Base-by-base conservation (phyloP, 2,329 filamentous ascomycete species). In the Clonostachys chloroleuca region DNA sequence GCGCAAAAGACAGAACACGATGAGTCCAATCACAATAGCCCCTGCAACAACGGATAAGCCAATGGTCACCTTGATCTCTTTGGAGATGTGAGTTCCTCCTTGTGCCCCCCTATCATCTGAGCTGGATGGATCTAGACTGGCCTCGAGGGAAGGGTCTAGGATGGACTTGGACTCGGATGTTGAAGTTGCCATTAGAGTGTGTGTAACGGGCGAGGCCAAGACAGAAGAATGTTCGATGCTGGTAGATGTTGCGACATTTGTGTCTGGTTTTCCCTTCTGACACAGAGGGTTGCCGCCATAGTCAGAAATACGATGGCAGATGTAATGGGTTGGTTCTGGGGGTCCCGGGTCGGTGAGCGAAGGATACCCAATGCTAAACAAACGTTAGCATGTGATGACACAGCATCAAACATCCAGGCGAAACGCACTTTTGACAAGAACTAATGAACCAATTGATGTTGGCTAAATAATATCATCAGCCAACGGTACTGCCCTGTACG, bases 371-470 rank as follows among this genome's bases (percentile, higher is more conserved):
- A 61, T 54, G 20, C 60, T 52, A 18, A 30, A 30, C 20, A 36
- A 12, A 30, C 24, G 24, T 30, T 42, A 12, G 13, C 16, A 30
- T 43, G 12, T 16, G 40, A 30, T 18, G 40, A 24, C n/a, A 42
- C 13, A 42, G 24, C 14, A 30, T 14, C 20, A 39, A 10, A 39
- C 12, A n/a, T 39, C 36, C 36, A n/a, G 36, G 37, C 16, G 34
- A 36, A 8, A 18, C 69, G 61, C 62, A 80, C 77, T 70, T 71
- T 55, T 73, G 65, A 48, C 77, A 81, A 47, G 63, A 60, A 54
- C 71, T 75, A 60, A 79, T 76, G 48, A 80, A 63, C 56, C 65
- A 64, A 53, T 77, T 72, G 45, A 79, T 70, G 54, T 68, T 77
- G 43, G 76, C 77, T 80, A 45, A 17, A 35, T 30, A 7, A 17